Base-by-base conservation (phyloP, 2,329 filamentous ascomycete genomes). In the Xylariaceae sp. region DNA sequence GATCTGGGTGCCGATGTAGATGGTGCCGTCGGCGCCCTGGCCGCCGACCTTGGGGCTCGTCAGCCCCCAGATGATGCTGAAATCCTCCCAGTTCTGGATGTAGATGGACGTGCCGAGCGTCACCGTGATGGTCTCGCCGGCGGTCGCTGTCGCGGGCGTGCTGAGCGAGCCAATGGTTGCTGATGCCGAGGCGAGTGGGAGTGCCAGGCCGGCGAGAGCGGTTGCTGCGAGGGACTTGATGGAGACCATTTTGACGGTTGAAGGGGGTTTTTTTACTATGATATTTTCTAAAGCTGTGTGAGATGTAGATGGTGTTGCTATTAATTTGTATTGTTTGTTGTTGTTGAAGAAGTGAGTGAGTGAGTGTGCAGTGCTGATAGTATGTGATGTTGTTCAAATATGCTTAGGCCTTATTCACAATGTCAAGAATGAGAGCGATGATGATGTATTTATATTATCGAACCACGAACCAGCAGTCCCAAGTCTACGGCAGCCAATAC, bases 71-170 rank as follows among this genome's bases (percentile, higher is more conserved):
- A 69, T 50, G 54, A 74, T 68, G 43, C 66, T 56, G 59, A 66
- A 73, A 64, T 74, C 71, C 50, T 69, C 63, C 64, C 62, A 73
- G 67, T 74, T 74, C 67, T 73, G 69, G 36, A 69, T 56, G 67
- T 73, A 73, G 61, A 67, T 68, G 17, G 67, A 49, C 14, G 69
- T 70, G 33, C 51, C 53, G 17, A 74, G 51, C 7, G 64, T 70
- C 12, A 58, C 68, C 2, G 56, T 64, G 36, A 73, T 53, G 46
- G 49, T 67, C 9, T 52, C 23, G 3, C 71, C 72, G 37, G 68
- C 66, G 3, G 44, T 53, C 4, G 63, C 69, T 4, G 56, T 63
- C 1, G 61, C 31, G 2, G 71, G 70, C 7, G 63, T 63, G 4
- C 19, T 57, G 21, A 74, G 43, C 6, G 29, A 9, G 55, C 44